A percentile compares a stretch with the other conserved stretches of the same genome.
Evolutionary conservation across 106 monocot genomes (phyloP).

Genomic region (Dendrobium chrysotoxum): DNA sequence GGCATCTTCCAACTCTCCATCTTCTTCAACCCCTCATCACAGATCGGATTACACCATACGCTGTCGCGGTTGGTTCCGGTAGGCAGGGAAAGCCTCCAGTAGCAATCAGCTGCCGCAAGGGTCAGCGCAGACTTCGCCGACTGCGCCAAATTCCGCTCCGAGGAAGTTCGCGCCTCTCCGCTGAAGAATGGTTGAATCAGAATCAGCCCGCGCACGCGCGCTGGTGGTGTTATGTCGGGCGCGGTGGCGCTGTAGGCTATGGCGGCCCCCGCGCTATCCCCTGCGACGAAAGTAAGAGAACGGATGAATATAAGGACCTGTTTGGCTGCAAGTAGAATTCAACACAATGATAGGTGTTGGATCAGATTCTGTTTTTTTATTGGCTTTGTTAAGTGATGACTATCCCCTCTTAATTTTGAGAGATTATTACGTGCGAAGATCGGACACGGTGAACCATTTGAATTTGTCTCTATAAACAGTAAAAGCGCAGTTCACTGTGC

Average conservation of each 20-base stretch:
- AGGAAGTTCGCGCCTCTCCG: conserved; percentile 40
- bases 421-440: no score
- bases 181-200: conserved; percentile 82
- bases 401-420: no score
- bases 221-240: neutral
- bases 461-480: no score
- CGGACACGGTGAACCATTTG: no score
- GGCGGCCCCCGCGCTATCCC: conserved; percentile 74
- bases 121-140: conserved; percentile 43
- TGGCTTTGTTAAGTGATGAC: no score
- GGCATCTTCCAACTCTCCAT: conserved; percentile 19
- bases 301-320: no score
- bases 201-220: conserved; percentile 1
- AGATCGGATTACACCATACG: conserved; percentile 57
- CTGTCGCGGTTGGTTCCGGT: conserved; percentile 45
- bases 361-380: no score
- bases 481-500: no score
- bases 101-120: conserved; percentile 52
- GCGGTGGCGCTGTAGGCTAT: conserved; percentile 56
- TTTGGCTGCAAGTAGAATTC: no score
- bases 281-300: neutral
- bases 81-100: conserved; percentile 77
- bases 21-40: conserved; percentile 1
- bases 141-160: conserved; percentile 42
- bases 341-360: no score